These are phyloP conservation scores for Ochetophila trinervis DNA, from an alignment of 306 rosid genomes.

Conservation along the genomic window DNA sequence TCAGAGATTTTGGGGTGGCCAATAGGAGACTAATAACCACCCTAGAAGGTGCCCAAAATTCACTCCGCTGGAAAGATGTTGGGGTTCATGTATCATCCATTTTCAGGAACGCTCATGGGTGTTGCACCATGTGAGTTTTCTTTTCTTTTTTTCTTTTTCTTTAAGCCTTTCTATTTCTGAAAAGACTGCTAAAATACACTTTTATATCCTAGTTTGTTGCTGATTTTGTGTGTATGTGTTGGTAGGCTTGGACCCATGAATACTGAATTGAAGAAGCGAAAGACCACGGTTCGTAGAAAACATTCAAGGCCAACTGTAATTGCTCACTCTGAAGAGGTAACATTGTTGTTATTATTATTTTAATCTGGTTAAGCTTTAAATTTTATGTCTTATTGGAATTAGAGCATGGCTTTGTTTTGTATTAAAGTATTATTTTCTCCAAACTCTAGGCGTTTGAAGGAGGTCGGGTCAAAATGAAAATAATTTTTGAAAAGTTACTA, in stretches of 20 bases:
- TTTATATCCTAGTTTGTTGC: no score
- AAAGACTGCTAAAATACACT: no score
- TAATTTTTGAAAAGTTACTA: no score
- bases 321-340: constrained; percentile 68
- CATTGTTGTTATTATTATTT: not conserved
- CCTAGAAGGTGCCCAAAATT: not conserved
- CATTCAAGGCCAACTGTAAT: constrained; percentile 39
- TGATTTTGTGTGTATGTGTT: not conserved
- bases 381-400: not conserved
- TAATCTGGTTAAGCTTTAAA: no score
- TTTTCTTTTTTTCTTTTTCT: no score
- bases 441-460: no score
- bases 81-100: constrained; percentile 48
- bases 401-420: no score
- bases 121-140: constrained; percentile 61
- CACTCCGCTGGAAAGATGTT: constrained; percentile 50
- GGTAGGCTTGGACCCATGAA: constrained; percentile 96
- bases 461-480: no score
- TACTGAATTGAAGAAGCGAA: constrained; percentile 59
- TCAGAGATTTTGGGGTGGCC: constrained; percentile 40
- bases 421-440: no score
- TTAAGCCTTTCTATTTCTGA: no score
- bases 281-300: constrained; percentile 27
- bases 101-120: constrained; percentile 54
- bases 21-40: not conserved